These are phyloP conservation scores for Pisolithus microcarpus DNA, from an alignment of 768 basidiomycete genomes.

Conservation along the genomic window DNA sequence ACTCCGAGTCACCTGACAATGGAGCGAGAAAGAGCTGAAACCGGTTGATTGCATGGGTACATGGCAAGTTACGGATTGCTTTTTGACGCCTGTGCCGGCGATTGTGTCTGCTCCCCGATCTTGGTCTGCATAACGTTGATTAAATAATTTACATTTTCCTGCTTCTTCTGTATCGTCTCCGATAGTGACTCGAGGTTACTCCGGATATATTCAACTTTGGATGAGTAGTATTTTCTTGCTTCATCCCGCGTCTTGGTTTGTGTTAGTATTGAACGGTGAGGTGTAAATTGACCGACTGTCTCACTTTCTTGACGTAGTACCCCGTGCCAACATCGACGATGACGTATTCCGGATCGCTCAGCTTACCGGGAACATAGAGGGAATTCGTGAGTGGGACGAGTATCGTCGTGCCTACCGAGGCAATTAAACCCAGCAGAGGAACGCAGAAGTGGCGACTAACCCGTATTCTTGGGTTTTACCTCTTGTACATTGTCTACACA, in stretches of 20 bases:
- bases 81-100: slow-evolving; percentile 10
- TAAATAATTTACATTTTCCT: slow-evolving; percentile 78
- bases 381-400: slow-evolving; percentile 92
- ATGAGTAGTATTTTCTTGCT: slow-evolving; percentile 72
- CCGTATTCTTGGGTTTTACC: slow-evolving; percentile 62
- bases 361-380: slow-evolving; percentile 89
- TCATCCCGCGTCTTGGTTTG: slow-evolving; percentile 67
- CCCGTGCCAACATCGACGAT: slow-evolving; percentile 96
- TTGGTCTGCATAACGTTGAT: slow-evolving; percentile 67
- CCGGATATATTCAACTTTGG: slow-evolving; percentile 76
- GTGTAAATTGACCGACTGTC: slow-evolving; percentile 5
- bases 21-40: background rate
- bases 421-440: background rate
- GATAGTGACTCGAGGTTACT: slow-evolving; percentile 82
- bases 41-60: background rate
- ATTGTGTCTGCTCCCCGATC: slow-evolving; percentile 26
- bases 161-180: slow-evolving; percentile 84
- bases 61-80: slow-evolving; percentile 13
- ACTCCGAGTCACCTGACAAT: background rate
- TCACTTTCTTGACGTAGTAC: slow-evolving; percentile 91
- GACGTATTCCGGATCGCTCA: slow-evolving; percentile 77
- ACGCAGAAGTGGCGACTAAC: slow-evolving; percentile 24
- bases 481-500: slow-evolving; percentile 79
- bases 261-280: background rate
- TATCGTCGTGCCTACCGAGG: slow-evolving; percentile 68